Conservation (phyloP, 768 basidiomycete genomes). For the Amanita pseudoporphyria region DNA sequence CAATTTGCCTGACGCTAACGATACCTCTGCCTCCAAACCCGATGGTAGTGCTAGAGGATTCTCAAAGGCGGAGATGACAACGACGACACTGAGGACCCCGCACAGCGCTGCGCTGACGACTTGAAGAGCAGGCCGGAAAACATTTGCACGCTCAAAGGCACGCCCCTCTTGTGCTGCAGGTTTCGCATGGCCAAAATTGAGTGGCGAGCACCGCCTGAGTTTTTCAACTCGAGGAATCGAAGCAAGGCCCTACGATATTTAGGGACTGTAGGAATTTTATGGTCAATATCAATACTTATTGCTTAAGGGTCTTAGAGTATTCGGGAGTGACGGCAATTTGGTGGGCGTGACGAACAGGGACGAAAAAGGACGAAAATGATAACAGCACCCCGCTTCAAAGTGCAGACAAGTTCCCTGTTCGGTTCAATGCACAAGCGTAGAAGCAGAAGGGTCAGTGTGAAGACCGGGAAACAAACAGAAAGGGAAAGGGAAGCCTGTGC, state of each 20-base stretch:
- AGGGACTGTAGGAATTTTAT: slow-evolving; percentile 99
- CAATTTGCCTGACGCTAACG: slow-evolving; percentile 46
- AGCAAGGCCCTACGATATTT: slow-evolving; percentile 93
- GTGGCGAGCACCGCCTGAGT: slow-evolving; percentile 87
- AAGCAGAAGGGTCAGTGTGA: too few species aligned
- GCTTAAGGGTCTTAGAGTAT: slow-evolving; percentile 89
- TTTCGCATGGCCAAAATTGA: slow-evolving; percentile 96
- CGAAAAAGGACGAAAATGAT: too few species aligned
- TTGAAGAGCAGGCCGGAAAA: slow-evolving; percentile 83
- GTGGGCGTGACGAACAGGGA: too few species aligned
- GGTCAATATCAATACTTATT: slow-evolving; percentile 98
- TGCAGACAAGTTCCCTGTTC: slow-evolving; percentile 28
- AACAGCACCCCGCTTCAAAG: too few species aligned
- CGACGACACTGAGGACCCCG: slow-evolving; percentile 73
- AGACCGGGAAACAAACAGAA: background rate
- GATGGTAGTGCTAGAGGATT: slow-evolving; percentile 21
- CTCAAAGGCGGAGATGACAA: slow-evolving; percentile 51
- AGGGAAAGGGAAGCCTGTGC: background rate
- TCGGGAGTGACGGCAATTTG: slow-evolving; percentile 96
- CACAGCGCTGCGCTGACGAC: slow-evolving; percentile 65
- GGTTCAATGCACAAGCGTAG: slow-evolving; percentile 7
- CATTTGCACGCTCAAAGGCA: slow-evolving; percentile 97
- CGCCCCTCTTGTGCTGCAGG: slow-evolving; percentile 93
- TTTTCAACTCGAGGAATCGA: slow-evolving; percentile 93
- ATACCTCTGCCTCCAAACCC: slow-evolving; percentile 27